Evolutionary conservation across 2,329 filamentous ascomycete genomes (phyloP).

Genomic region (Ascochyta viciae-villosae): DNA sequence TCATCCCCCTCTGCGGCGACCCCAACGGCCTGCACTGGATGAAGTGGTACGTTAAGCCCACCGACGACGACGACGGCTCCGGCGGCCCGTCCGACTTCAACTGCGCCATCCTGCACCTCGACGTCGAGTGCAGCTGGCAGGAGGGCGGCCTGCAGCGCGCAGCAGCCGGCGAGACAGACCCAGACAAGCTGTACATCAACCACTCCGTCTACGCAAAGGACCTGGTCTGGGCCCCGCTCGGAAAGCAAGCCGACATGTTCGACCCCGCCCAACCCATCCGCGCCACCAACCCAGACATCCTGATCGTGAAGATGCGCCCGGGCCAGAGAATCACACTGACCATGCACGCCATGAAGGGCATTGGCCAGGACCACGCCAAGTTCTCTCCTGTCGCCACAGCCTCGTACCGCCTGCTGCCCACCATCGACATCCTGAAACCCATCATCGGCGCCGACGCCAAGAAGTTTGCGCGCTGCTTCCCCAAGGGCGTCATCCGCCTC

Average conservation of each 20-base stretch:
- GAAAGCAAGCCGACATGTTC: constrained; percentile 56
- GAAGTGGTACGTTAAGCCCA: constrained; percentile 79
- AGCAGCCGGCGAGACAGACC: constrained; percentile 76
- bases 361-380: constrained; percentile 93
- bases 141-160: constrained; percentile 64
- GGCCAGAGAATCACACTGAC: constrained; percentile 85
- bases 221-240: constrained; percentile 77
- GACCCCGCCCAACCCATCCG: constrained; percentile 67
- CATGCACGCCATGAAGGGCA: constrained; percentile 94
- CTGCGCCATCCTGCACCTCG: constrained; percentile 79
- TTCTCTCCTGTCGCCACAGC: constrained; percentile 96
- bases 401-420: constrained; percentile 87
- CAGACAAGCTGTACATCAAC: constrained; percentile 82
- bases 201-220: constrained; percentile 67
- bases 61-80: constrained; percentile 54
- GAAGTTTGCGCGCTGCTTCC: constrained; percentile 92
- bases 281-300: constrained; percentile 87
- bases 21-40: constrained; percentile 81
- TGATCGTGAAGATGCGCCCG: constrained; percentile 92
- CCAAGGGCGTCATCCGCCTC: constrained; percentile 82
- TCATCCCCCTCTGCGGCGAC: constrained; percentile 86
- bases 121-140: constrained; percentile 82
- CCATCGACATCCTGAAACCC: constrained; percentile 81
- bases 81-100: constrained; percentile 74
- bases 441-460: constrained; percentile 86